Percentiles rank a stretch among this genome's conserved stretches.
Evolutionary conservation across 306 rosid genomes (phyloP).

Genomic region (Glycyrrhiza uralensis): DNA sequence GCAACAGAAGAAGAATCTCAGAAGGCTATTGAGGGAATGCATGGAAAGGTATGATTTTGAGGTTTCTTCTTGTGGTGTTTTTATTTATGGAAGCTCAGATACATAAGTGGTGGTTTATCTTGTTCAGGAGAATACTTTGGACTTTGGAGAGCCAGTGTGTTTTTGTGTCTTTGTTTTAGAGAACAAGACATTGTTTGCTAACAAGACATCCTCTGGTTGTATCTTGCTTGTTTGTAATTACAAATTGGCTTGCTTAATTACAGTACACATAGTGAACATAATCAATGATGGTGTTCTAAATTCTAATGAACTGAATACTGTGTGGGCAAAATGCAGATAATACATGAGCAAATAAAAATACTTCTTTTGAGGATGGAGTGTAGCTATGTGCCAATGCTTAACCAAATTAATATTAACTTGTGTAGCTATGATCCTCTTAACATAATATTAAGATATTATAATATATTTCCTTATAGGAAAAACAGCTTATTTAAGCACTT

Average conservation of each 20-base stretch:
- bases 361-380: neutral
- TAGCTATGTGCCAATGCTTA: neutral
- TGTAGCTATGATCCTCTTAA: no score
- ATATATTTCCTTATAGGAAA: no score
- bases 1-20: constrained; percentile 76
- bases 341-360: neutral
- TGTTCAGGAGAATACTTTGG: neutral
- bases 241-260: neutral
- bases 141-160: neutral
- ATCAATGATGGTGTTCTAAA: neutral
- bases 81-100: neutral
- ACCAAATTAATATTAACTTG: neutral
- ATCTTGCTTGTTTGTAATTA: neutral
- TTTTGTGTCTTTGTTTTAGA: neutral
- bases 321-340: neutral
- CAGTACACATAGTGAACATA: neutral
- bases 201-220: neutral
- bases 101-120: neutral
- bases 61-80: neutral
- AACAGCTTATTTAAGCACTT: no score
- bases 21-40: constrained; percentile 89
- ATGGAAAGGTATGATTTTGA: constrained; percentile 67
- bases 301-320: neutral
- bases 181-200: neutral
- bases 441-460: no score